Conservation (phyloP, 2,329 filamentous ascomycete species). For the Grosmannia huntii region DNA sequence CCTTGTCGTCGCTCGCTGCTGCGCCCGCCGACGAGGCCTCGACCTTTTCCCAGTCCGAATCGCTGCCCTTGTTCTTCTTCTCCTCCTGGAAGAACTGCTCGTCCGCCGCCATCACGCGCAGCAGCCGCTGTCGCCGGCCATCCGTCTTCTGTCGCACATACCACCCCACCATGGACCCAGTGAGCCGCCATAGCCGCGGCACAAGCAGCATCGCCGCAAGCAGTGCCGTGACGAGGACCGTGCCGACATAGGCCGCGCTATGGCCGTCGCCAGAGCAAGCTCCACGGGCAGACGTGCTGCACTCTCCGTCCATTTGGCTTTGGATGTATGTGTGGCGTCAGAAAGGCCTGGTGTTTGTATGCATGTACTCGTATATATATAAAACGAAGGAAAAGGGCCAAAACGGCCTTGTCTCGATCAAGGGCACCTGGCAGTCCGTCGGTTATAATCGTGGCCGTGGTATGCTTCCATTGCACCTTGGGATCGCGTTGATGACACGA, state of each 20-base stretch:
- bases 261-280: not conserved
- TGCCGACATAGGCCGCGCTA: not conserved
- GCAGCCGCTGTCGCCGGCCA: slow-evolving; percentile 44
- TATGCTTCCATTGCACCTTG: not conserved
- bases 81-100: slow-evolving; percentile 26
- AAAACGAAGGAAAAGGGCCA: not conserved
- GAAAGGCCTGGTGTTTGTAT: not conserved
- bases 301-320: not conserved
- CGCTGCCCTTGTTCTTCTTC: slow-evolving; percentile 27
- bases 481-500: not conserved
- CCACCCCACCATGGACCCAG: slow-evolving; percentile 41
- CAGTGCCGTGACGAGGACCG: not conserved
- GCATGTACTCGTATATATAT: not conserved
- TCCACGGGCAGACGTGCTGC: not conserved
- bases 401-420: not conserved
- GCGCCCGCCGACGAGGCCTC: slow-evolving; percentile 29
- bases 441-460: not conserved
- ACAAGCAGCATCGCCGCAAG: slow-evolving; percentile 20
- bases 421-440: not conserved
- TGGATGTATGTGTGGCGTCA: not conserved
- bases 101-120: slow-evolving; percentile 36
- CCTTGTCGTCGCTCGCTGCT: slow-evolving; percentile 25
- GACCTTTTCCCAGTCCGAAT: slow-evolving; percentile 61
- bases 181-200: slow-evolving; percentile 23
- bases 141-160: slow-evolving; percentile 50